A percentile compares a stretch with the other conserved stretches of the same genome.
These are phyloP conservation scores for Juglanconis oblonga DNA, from an alignment of 2,329 filamentous ascomycete species.

Conservation along the genomic window DNA sequence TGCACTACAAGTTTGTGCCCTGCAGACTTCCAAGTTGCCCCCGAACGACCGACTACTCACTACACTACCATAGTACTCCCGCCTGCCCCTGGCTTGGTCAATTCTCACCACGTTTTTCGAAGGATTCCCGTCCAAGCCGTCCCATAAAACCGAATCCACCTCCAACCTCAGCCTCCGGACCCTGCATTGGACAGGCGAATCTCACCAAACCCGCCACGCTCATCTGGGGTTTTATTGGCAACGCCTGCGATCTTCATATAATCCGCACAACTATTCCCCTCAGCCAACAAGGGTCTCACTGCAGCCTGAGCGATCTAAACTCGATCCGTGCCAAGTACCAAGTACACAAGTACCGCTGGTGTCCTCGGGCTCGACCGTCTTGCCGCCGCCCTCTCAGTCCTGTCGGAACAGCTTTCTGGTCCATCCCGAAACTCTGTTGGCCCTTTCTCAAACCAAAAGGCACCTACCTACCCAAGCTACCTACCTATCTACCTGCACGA, in stretches of 20 bases:
- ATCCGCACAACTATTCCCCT: not conserved
- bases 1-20: not conserved
- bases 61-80: too few species aligned
- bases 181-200: not conserved
- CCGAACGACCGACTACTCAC: not conserved
- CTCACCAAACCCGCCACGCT: not conserved
- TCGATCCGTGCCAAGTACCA: not conserved
- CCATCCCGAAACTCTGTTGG: not conserved
- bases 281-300: not conserved
- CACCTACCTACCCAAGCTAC: not conserved
- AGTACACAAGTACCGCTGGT: not conserved
- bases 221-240: not conserved
- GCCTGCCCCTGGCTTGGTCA: not conserved
- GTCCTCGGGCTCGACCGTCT: not conserved
- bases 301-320: not conserved
- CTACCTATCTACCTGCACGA: too few species aligned
- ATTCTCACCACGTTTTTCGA: not conserved
- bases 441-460: not conserved
- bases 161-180: not conserved
- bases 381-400: not conserved
- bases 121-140: not conserved
- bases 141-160: not conserved
- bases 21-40: not conserved
- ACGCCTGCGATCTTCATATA: not conserved
- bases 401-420: not conserved